Percentiles rank a stretch among this genome's conserved stretches.
phyloP scores from a whole-genome alignment of 140 eudicot species.

The Erigeron philadelphicus region DNA sequence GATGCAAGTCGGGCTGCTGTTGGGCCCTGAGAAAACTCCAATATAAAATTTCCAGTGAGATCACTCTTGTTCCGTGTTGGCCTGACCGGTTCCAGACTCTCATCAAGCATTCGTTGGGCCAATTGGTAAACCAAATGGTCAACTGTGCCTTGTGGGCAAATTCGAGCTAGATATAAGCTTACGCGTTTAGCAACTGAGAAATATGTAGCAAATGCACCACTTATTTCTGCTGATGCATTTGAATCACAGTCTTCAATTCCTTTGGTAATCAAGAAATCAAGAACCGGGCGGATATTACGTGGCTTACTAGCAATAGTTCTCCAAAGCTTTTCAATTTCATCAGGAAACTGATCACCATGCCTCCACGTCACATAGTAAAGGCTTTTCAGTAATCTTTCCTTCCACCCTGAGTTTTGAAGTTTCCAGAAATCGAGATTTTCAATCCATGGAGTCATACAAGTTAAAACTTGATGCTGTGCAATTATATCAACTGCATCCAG shows the following conservation, averaged over 20 bases:
- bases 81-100: slow-evolving; percentile 59
- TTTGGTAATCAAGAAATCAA: slow-evolving; percentile 81
- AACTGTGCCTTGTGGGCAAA: slow-evolving; percentile 87
- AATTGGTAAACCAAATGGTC: slow-evolving; percentile 91
- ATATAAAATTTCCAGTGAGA: slow-evolving; percentile 40
- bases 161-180: slow-evolving; percentile 81
- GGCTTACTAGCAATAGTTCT: slow-evolving; percentile 84
- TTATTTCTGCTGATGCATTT: slow-evolving; percentile 88
- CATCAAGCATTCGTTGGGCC: slow-evolving; percentile 91
- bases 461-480: slow-evolving; percentile 82
- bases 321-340: slow-evolving; percentile 90
- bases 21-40: slow-evolving; percentile 82
- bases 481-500: slow-evolving; percentile 85
- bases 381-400: slow-evolving; percentile 74
- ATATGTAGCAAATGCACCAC: slow-evolving; percentile 92
- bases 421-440: slow-evolving; percentile 84
- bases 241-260: slow-evolving; percentile 98
- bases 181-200: slow-evolving; percentile 91
- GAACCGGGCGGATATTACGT: slow-evolving; percentile 73
- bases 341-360: slow-evolving; percentile 92
- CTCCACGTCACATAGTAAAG: slow-evolving; percentile 94
- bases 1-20: slow-evolving; percentile 42
- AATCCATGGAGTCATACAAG: slow-evolving; percentile 95
- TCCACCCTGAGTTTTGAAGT: slow-evolving; percentile 77
- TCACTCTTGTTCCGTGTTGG: slow-evolving; percentile 46